Evolutionary conservation across 176 grass and related monocot species (phyloP).

Genomic region (Zizania latifolia): DNA sequence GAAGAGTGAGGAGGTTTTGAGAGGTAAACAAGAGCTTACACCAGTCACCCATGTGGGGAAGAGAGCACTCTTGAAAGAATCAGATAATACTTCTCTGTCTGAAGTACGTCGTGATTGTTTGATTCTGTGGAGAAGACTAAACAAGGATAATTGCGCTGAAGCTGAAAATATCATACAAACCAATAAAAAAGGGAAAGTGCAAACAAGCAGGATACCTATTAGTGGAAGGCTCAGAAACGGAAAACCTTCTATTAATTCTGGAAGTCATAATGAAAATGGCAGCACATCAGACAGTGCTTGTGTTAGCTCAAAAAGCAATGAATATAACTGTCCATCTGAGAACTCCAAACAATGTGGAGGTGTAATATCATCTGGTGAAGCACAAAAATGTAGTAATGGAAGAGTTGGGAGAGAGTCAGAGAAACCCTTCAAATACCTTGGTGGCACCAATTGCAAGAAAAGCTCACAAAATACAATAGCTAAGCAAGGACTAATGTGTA

Average conservation of each 20-base stretch:
- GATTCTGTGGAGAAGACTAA: slow-evolving; percentile 28
- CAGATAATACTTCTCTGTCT: slow-evolving; percentile 3
- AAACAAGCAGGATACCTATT: not conserved
- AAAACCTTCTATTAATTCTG: not conserved
- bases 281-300: not conserved
- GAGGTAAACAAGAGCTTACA: not conserved
- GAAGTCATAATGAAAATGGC: slow-evolving; percentile 20
- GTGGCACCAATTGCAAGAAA: slow-evolving; percentile 7
- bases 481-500: slow-evolving; percentile 11
- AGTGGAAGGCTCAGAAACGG: not conserved
- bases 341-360: not conserved
- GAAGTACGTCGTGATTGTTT: slow-evolving; percentile 30
- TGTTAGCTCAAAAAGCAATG: slow-evolving; percentile 18
- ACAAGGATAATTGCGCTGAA: slow-evolving; percentile 10
- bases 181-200: not conserved
- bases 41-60: not conserved
- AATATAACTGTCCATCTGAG: not conserved
- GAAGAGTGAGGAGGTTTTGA: not conserved
- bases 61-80: not conserved
- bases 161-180: not conserved
- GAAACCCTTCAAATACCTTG: not conserved
- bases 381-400: slow-evolving; percentile 12
- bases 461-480: not conserved
- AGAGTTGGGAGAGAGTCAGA: not conserved
- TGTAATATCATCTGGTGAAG: not conserved